A percentile compares a stretch with the other conserved stretches of the same genome.
These are phyloP conservation scores for Syzygium aqueum DNA, from an alignment of 345 rosid genomes.

Conservation along the genomic window DNA sequence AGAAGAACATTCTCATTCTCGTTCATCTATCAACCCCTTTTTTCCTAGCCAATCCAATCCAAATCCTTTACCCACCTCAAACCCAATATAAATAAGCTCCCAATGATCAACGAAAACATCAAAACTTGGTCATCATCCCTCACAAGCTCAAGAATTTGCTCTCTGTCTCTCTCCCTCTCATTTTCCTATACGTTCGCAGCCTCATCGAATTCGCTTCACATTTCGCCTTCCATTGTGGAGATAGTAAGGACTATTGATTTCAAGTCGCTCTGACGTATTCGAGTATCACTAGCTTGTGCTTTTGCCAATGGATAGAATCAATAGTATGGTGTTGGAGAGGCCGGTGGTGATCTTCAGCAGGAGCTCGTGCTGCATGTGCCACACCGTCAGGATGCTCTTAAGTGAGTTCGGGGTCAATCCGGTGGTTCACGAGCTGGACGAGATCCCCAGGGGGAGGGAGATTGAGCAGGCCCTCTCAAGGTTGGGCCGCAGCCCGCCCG, in stretches of 20 bases:
- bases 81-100: not conserved
- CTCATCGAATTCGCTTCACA: not conserved
- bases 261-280: not conserved
- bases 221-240: not conserved
- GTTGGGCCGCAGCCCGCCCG: conserved; percentile 54
- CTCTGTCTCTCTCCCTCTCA: not conserved
- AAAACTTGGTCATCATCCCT: not conserved
- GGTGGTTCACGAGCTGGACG: conserved; percentile 61
- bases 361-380: conserved; percentile 76
- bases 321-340: conserved; percentile 54
- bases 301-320: conserved; percentile 49
- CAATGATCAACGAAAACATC: not conserved
- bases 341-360: conserved; percentile 87
- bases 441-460: conserved; percentile 53
- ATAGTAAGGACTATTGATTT: not conserved
- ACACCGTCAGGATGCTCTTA: conserved; percentile 62
- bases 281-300: not conserved
- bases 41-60: not conserved
- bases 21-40: not conserved
- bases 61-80: not conserved
- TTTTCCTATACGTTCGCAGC: not conserved
- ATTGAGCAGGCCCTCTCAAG: conserved; percentile 70
- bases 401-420: conserved; percentile 73
- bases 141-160: not conserved
- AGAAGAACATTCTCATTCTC: not conserved